Evolutionary conservation across 768 basidiomycete genomes (phyloP), one percentile per base, ranked within the genome.

Genomic region (Mycena kentingensis): DNA sequence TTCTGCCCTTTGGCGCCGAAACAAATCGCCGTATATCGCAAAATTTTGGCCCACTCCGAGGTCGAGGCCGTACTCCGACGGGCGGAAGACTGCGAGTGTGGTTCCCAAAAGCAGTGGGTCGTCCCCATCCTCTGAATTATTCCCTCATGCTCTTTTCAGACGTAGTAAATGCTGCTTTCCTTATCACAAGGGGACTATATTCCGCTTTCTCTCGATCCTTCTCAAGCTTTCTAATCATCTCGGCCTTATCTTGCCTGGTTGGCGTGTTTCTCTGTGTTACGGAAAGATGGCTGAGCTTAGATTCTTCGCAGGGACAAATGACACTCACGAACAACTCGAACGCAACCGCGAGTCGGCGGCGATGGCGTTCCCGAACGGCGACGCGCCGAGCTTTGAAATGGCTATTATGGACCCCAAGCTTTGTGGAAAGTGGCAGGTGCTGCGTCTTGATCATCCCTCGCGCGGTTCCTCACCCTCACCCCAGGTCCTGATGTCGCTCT

Each of bases 191-290:
- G 83, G 82, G 29, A 78, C 85, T 31, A 74, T 94, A 5, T 84
- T 96, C 68, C 84, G 82, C 63, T 90, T 82, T 61, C 88, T 90
- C 74, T 82, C 83, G 1, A 77, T 91, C n/a, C 72, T 94, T 45
- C 88, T 92, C 69, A 91, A 92, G 67, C 73, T 94, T 5, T 89
- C 90, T 8, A 94, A 98, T 65, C 94, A 97, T 65, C 77, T 96
- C 39, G 89, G 81, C 0, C 70, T 98, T 19, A 88, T 98, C 34
- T 77, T 96, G 35, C 94, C 92, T 46, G 79, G 94, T 90, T 56
- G 21, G 67, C 49, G 1, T 27, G 13, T 45, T 22, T 41, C 4
- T 43, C 31, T 39, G 16, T 41, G 19, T 22, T 35, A 29, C 32
- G 21, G 46, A n/a, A 36, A 24, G 37, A 24, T 36, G 22, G 31